Evolutionary conservation across 257 asterid species (phyloP), one percentile per base, ranked within the genome.

Genomic region (Dorcoceras hygrometricum): DNA sequence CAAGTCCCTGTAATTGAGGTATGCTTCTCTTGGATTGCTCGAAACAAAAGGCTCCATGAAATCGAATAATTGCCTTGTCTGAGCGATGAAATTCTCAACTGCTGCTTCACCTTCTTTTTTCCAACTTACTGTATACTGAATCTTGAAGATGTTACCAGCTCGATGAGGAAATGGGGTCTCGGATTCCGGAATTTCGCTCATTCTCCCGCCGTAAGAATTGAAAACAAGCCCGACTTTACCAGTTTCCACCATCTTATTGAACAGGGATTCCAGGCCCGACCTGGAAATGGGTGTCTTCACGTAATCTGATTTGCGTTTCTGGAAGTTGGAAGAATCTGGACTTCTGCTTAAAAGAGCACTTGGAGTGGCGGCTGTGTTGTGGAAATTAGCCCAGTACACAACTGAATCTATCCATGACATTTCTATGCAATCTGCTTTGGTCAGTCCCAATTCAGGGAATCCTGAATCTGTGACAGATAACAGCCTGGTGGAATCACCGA

Each of bases 121-220:
- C 88, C 88, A 83, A 23, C 56, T 73, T 22, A 73, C 75, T 0
- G 81, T 65, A 50, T 83, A 83, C 62, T 83, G 88, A 28, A 83
- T 68, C 78, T 77, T 80, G 73, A 55, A 77, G 16, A 83, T 25
- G 31, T 69, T 71, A 5, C 88, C 88, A 0, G 77, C 78, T 2
- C 88, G 46, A 11, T 83, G 83, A 0, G 88, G 85, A 5, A 80
- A 75, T 0, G 89, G 89, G 14, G 82, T 73, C 6, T 62, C 85
- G 0, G 64, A 51, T 0, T 67, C 78, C 0, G 73, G 20, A 16
- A 80, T 78, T 53, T 75, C 65, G 1, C 29, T 59, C 79, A 80
- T 71, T 69, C 66, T 59, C 16, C 85, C 88, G 0, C 88, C 88
- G 19, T 77, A 80, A 0, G 85, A 71, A 25, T 80, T 84, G 63